A percentile compares a stretch with the other conserved stretches of the same genome.
phyloP scores from a whole-genome alignment of 176 grass and related monocot genomes.

The Avena sativa region DNA sequence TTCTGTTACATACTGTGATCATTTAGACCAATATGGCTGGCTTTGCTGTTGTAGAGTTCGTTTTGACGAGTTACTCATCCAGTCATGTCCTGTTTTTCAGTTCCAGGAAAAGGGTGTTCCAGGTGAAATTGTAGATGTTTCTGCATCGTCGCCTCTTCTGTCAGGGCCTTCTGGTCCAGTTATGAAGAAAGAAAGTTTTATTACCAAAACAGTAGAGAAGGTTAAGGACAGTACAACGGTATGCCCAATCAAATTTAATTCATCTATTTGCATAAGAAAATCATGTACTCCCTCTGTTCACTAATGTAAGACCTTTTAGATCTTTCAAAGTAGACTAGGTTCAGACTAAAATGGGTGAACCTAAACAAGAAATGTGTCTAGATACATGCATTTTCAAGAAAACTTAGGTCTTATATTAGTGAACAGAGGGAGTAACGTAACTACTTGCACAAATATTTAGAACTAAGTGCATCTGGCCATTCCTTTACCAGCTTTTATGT shows the following conservation, averaged over 20 bases:
- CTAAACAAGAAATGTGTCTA: no score
- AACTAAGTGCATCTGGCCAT: not conserved
- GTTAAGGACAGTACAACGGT: slow-evolving; percentile 92
- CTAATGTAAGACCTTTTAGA: no score
- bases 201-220: slow-evolving; percentile 93
- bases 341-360: no score
- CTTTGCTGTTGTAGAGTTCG: not conserved
- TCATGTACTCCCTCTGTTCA: not conserved
- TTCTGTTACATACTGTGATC: slow-evolving; percentile 35
- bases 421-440: no score
- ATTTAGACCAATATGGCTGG: slow-evolving; percentile 31
- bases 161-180: slow-evolving; percentile 32
- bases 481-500: slow-evolving; percentile 29
- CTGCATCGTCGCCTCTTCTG: slow-evolving; percentile 25
- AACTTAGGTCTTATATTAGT: no score
- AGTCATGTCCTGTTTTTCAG: slow-evolving; percentile 52
- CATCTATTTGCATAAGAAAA: slow-evolving; percentile 33
- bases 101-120: slow-evolving; percentile 55
- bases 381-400: no score
- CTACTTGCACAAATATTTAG: slow-evolving; percentile 14
- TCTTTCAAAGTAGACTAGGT: no score
- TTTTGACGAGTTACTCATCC: slow-evolving; percentile 25
- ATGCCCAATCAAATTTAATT: slow-evolving; percentile 40
- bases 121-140: slow-evolving; percentile 47
- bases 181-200: slow-evolving; percentile 76